phyloP scores from a whole-genome alignment of 768 basidiomycete genomes.

The Amanita rimosa region DNA sequence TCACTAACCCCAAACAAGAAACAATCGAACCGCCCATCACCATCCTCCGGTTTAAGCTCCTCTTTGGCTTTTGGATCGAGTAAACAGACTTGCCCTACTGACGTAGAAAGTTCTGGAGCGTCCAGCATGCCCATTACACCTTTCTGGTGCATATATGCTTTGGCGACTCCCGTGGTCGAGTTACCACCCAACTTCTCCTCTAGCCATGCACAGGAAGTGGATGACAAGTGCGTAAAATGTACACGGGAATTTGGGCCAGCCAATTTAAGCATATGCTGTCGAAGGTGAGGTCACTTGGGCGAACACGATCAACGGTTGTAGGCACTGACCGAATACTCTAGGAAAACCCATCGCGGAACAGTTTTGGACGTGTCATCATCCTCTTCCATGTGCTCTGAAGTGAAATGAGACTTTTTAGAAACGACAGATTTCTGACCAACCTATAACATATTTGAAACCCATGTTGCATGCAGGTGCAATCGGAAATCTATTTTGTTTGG shows the following conservation, averaged over 20 bases:
- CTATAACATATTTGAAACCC: slow-evolving; percentile 6
- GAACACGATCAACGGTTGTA: neutral
- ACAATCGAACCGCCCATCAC: slow-evolving; percentile 64
- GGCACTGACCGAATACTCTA: slow-evolving; percentile 70
- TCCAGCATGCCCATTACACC: slow-evolving; percentile 55
- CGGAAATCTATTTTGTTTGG: neutral
- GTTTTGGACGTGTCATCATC: slow-evolving; percentile 67
- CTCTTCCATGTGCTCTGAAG: slow-evolving; percentile 90
- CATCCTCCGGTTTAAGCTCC: slow-evolving; percentile 66
- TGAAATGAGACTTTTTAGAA: neutral
- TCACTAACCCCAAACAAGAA: slow-evolving; percentile 80
- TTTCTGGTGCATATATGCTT: slow-evolving; percentile 33
- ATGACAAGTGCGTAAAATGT: slow-evolving; percentile 81
- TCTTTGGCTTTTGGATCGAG: slow-evolving; percentile 84
- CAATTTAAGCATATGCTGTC: slow-evolving; percentile 74
- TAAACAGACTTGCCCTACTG: slow-evolving; percentile 65
- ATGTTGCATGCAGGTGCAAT: neutral
- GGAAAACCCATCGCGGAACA: slow-evolving; percentile 82
- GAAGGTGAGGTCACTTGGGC: neutral
- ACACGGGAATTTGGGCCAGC: slow-evolving; percentile 57
- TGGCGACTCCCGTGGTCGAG: slow-evolving; percentile 16
- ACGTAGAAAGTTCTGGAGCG: slow-evolving; percentile 14
- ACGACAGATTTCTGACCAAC: neutral
- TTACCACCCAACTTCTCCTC: slow-evolving; percentile 6
- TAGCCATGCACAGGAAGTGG: slow-evolving; percentile 51